phyloP scores from a whole-genome alignment of 1,284 basidiomycete species.

The Cutaneotrichosporon cutaneum region DNA sequence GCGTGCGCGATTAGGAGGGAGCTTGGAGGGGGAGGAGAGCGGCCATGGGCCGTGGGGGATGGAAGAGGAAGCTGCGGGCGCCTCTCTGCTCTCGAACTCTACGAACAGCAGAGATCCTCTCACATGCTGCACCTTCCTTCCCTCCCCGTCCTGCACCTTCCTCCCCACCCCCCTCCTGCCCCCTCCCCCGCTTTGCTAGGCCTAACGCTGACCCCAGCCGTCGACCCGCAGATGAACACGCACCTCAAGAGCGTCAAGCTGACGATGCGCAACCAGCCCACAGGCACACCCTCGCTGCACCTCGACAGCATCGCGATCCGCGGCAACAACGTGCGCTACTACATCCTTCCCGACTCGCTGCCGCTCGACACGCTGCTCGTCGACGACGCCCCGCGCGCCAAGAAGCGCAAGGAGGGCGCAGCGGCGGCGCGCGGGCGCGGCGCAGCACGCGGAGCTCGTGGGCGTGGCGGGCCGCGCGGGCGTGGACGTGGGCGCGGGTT shows the following conservation, averaged over 20 bases:
- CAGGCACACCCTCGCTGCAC: conserved; percentile 53
- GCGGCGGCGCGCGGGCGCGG: conserved; percentile 37
- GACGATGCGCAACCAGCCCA: conserved; percentile 73
- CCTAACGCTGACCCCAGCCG: conserved; percentile 59
- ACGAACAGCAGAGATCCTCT: background rate
- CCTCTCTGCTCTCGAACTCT: background rate
- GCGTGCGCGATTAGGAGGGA: conserved; percentile 42
- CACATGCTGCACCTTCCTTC: background rate
- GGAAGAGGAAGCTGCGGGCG: no score
- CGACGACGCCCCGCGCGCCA: conserved; percentile 96
- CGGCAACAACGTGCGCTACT: conserved; percentile 82
- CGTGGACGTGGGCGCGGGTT: conserved; percentile 44
- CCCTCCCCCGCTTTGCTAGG: background rate
- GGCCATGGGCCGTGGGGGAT: background rate
- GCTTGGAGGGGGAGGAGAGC: background rate
- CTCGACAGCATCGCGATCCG: conserved; percentile 87
- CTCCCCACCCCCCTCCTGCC: background rate
- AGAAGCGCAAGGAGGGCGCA: conserved; percentile 60
- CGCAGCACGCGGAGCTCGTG: conserved; percentile 34
- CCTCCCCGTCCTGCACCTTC: background rate
- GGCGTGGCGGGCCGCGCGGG: conserved; percentile 38
- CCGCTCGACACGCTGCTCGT: conserved; percentile 95
- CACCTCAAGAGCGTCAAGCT: conserved; percentile 97
- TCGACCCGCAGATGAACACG: conserved; percentile 97
- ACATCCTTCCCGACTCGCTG: conserved; percentile 91